Conservation (phyloP, 2,329 filamentous ascomycete species). For the Allantophomopsis cytisporea region DNA sequence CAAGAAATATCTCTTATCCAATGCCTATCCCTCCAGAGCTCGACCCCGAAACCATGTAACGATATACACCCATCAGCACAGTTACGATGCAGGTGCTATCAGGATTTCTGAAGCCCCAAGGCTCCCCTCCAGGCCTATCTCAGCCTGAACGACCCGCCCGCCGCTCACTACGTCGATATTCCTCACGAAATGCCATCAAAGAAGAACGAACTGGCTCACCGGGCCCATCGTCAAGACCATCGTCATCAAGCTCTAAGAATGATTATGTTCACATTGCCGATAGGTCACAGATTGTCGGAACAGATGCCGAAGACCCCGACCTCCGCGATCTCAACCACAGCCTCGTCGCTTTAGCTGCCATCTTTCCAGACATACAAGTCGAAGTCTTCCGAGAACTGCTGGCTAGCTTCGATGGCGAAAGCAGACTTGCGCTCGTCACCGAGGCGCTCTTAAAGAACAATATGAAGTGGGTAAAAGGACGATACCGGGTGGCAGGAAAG, state of each 20-base stretch:
- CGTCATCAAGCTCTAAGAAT: slow-evolving; percentile 1
- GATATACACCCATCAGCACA: not conserved
- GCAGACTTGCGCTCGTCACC: slow-evolving; percentile 61
- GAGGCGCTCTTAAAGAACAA: slow-evolving; percentile 64
- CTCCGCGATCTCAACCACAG: slow-evolving; percentile 57
- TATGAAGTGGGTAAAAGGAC: slow-evolving; percentile 55
- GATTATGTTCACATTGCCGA: slow-evolving; percentile 33
- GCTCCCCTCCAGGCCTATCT: not conserved
- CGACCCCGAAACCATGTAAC: not conserved
- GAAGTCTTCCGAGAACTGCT: slow-evolving; percentile 79
- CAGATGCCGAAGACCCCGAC: slow-evolving; percentile 39
- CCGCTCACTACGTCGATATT: too few species aligned
- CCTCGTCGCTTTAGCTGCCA: slow-evolving; percentile 52
- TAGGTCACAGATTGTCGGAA: slow-evolving; percentile 35
- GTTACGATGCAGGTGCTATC: not conserved
- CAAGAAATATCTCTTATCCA: too few species aligned
- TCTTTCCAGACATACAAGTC: slow-evolving; percentile 71
- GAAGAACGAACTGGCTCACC: too few species aligned
- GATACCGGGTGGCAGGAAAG: slow-evolving; percentile 35
- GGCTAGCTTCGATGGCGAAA: slow-evolving; percentile 60
- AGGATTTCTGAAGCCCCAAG: not conserved
- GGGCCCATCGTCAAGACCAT: not conserved
- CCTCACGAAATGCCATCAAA: too few species aligned
- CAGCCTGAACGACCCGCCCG: too few species aligned
- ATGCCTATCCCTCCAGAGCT: too few species aligned